Evolutionary conservation across 257 asterid species (phyloP).

Genomic region (Gynochthodes officinalis): DNA sequence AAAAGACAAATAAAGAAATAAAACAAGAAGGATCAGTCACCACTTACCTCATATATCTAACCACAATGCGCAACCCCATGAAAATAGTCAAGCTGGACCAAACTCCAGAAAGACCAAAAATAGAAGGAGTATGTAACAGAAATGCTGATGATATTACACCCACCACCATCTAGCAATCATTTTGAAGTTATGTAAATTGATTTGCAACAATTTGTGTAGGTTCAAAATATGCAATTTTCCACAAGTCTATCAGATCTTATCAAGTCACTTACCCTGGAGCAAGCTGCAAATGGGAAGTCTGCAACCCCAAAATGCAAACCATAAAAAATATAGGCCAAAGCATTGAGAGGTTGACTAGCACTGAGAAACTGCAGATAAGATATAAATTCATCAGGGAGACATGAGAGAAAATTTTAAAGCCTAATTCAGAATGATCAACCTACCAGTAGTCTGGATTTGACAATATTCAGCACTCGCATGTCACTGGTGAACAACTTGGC

Average conservation of each 20-base stretch:
- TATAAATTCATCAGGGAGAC: not conserved
- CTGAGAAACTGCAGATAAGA: slow-evolving; percentile 35
- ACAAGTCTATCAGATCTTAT: not conserved
- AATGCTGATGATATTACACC: slow-evolving; percentile 40
- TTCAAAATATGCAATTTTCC: not conserved
- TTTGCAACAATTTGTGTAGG: not conserved
- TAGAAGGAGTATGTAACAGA: slow-evolving; percentile 36
- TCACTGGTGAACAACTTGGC: slow-evolving; percentile 42
- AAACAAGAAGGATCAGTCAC: not conserved
- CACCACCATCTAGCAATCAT: slow-evolving; percentile 32
- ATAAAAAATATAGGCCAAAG: slow-evolving; percentile 43
- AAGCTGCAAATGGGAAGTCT: slow-evolving; percentile 41
- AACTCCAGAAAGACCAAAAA: slow-evolving; percentile 39
- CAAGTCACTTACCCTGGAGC: slow-evolving; percentile 36
- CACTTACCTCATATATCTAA: slow-evolving; percentile 37
- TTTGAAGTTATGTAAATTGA: not conserved
- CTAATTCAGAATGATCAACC: not conserved
- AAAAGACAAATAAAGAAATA: not conserved
- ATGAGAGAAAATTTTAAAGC: not conserved
- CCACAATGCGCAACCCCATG: slow-evolving; percentile 38
- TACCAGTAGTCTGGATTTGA: slow-evolving; percentile 38
- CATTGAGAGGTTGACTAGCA: slow-evolving; percentile 45
- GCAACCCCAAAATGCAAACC: slow-evolving; percentile 49
- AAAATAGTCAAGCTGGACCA: slow-evolving; percentile 46
- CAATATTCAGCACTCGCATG: slow-evolving; percentile 35